Evolutionary conservation across 2,329 filamentous ascomycete genomes (phyloP).

Genomic region (Akanthomyces muscarius): DNA sequence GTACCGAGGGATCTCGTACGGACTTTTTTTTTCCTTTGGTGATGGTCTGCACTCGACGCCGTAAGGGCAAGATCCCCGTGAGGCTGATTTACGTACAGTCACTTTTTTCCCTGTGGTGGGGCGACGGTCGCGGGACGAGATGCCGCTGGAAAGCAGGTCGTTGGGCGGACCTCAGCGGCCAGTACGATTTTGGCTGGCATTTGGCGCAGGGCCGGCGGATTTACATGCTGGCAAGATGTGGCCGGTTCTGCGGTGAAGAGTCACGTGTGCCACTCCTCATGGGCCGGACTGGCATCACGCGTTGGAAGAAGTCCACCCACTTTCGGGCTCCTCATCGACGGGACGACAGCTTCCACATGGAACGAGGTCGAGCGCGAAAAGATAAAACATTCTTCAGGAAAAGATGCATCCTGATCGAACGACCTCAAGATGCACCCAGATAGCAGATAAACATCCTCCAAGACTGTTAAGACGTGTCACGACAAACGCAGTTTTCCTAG

Average conservation of each 20-base stretch:
- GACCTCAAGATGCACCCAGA: background rate
- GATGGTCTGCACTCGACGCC: conserved; percentile 7
- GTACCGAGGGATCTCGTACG: conserved; percentile 3
- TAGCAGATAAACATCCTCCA: background rate
- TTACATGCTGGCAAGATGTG: background rate
- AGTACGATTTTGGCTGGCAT: background rate
- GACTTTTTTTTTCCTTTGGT: background rate
- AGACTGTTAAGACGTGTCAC: background rate
- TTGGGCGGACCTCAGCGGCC: background rate
- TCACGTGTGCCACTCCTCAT: background rate
- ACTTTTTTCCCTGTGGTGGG: conserved; percentile 8
- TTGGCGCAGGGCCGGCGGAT: background rate
- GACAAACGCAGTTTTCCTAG: background rate
- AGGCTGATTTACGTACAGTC: background rate
- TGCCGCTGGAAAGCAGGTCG: background rate
- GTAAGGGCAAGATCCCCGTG: background rate
- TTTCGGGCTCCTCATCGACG: background rate
- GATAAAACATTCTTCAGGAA: background rate
- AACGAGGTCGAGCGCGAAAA: background rate
- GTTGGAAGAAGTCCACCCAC: background rate
- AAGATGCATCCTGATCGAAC: background rate
- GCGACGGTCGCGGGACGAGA: background rate
- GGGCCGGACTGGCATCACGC: background rate
- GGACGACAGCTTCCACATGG: background rate
- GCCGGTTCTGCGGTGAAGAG: background rate